phyloP scores from a whole-genome alignment of 768 basidiomycete genomes.

The Porphyrellus cyaneotinctus region DNA sequence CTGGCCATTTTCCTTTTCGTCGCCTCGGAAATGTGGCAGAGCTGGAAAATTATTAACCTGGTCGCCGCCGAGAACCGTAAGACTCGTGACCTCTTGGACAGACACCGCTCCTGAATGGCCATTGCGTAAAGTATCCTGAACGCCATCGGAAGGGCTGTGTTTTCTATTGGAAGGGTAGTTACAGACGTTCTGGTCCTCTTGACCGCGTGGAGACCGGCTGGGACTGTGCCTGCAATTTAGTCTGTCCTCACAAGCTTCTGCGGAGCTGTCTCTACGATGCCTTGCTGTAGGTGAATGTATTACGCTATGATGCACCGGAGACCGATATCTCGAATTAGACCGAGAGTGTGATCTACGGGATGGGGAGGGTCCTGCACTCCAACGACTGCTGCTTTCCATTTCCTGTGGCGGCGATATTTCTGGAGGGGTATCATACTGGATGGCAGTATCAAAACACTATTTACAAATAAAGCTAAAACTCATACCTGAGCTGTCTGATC shows the following conservation, averaged over 20 bases:
- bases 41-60: not conserved
- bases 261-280: slow-evolving; percentile 1
- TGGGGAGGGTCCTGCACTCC: slow-evolving; percentile 24
- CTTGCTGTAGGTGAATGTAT: not conserved
- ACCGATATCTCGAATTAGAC: slow-evolving; percentile 27
- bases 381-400: slow-evolving; percentile 23
- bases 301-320: slow-evolving; percentile 9
- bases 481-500: slow-evolving; percentile 79
- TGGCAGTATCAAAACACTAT: slow-evolving; percentile 6
- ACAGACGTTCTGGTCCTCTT: not conserved
- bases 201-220: slow-evolving; percentile 2
- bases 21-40: not conserved
- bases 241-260: slow-evolving; percentile 5
- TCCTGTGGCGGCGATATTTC: slow-evolving; percentile 37
- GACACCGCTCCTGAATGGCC: not conserved
- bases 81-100: not conserved
- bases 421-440: slow-evolving; percentile 56
- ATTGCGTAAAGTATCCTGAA: slow-evolving; percentile 1
- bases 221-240: slow-evolving; percentile 1
- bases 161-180: not conserved
- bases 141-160: not conserved
- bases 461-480: not conserved
- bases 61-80: not conserved
- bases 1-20: slow-evolving; percentile 10
- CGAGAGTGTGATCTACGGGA: slow-evolving; percentile 24